These are phyloP conservation scores for Hypoxylon sp. DNA, from an alignment of 2,329 filamentous ascomycete genomes.

Conservation along the genomic window DNA sequence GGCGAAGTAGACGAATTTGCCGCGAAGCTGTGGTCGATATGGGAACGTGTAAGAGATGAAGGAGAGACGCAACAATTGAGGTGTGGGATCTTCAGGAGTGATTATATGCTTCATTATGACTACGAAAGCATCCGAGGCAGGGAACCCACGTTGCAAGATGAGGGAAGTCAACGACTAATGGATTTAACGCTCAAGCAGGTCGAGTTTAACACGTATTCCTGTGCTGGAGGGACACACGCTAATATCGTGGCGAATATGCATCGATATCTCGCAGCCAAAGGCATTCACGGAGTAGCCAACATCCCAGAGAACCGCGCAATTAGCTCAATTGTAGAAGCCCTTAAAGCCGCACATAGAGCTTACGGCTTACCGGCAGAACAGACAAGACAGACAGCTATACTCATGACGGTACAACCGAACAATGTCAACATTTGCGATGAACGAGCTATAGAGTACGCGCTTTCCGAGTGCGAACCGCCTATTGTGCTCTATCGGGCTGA, in stretches of 20 bases:
- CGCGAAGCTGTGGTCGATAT: constrained; percentile 57
- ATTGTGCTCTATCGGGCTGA: constrained; percentile 57
- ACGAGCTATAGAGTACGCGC: constrained; percentile 61
- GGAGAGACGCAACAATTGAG: constrained; percentile 54
- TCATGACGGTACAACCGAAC: constrained; percentile 61
- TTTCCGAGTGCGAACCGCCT: constrained; percentile 54
- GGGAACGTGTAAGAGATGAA: constrained; percentile 53
- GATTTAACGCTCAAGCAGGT: constrained; percentile 59
- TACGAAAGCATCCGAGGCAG: constrained; percentile 2
- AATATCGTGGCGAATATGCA: constrained; percentile 60
- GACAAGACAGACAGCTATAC: constrained; percentile 53
- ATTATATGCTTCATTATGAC: constrained; percentile 60
- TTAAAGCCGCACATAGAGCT: constrained; percentile 54
- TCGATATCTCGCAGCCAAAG: constrained; percentile 52
- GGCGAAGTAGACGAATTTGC: constrained; percentile 56
- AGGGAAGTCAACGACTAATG: not conserved
- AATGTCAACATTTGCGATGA: constrained; percentile 64
- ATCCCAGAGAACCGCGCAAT: constrained; percentile 56
- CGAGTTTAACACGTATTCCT: constrained; percentile 62
- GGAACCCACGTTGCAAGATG: not conserved
- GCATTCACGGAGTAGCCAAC: constrained; percentile 46
- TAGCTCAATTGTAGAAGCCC: constrained; percentile 50
- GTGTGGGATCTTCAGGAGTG: constrained; percentile 60
- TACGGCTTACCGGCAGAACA: constrained; percentile 50
- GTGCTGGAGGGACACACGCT: constrained; percentile 59